Percentiles rank a stretch among this genome's conserved stretches.
Evolutionary conservation across 176 grass and related monocot species (phyloP).

Genomic region (Oryza brachyantha): DNA sequence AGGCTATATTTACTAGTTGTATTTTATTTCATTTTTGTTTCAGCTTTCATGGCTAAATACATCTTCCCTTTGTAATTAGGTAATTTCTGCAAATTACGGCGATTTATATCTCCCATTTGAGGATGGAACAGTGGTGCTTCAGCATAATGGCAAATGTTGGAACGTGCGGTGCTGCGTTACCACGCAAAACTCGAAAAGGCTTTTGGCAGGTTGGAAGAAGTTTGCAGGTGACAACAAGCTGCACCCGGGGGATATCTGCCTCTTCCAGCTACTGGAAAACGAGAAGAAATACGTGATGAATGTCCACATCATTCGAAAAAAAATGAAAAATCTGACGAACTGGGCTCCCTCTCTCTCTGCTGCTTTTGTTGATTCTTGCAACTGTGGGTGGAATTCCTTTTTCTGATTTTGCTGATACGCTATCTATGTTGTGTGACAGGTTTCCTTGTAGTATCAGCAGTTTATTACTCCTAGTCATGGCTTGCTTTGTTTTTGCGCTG

Average conservation of each 20-base stretch:
- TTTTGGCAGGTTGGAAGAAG: not conserved
- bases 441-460: not conserved
- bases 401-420: not conserved
- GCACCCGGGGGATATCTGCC: conserved; percentile 40
- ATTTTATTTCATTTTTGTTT: not conserved
- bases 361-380: not conserved
- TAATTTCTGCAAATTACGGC: not conserved
- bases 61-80: not conserved
- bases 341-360: too few species aligned
- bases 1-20: too few species aligned
- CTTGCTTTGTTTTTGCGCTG: too few species aligned
- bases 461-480: too few species aligned
- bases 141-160: conserved; percentile 13
- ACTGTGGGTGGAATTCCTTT: not conserved
- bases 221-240: conserved; percentile 36
- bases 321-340: too few species aligned
- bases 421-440: not conserved
- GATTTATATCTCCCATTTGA: conserved; percentile 4
- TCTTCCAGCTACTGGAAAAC: conserved; percentile 32
- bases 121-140: not conserved
- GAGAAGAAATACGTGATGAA: not conserved
- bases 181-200: not conserved
- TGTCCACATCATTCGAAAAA: conserved; percentile 17
- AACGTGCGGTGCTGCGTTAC: not conserved
- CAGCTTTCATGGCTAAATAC: not conserved